Conservation (phyloP, 2,329 filamentous ascomycete genomes). For the Penicillium sp. region DNA sequence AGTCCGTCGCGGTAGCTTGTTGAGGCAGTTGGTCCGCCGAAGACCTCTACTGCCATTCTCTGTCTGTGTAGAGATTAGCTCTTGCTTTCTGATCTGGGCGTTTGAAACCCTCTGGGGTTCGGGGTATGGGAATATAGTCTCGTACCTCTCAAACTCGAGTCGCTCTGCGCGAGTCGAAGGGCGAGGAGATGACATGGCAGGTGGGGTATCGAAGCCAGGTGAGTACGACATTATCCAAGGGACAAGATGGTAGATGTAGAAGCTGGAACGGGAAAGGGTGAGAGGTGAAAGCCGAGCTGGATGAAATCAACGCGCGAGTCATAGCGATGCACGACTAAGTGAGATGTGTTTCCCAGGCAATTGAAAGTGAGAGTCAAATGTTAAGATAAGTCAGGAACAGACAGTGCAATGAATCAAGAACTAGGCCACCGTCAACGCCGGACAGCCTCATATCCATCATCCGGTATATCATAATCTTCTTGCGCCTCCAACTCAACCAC, state of each 20-base stretch:
- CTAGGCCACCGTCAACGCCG: not conserved
- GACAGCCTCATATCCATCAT: not conserved
- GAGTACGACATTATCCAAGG: too few relatives aligned
- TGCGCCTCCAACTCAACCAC: not conserved
- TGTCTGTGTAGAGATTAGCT: not conserved
- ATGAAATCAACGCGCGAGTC: too few relatives aligned
- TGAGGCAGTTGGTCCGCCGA: not conserved
- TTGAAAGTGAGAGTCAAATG: not conserved
- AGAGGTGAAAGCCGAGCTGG: not conserved
- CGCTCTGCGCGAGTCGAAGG: not conserved
- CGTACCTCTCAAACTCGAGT: not conserved
- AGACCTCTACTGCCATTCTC: not conserved
- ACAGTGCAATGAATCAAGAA: not conserved
- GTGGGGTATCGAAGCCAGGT: too few relatives aligned
- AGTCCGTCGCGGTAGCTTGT: not conserved
- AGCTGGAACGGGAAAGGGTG: not conserved
- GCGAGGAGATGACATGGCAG: not conserved
- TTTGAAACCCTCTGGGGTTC: too few relatives aligned
- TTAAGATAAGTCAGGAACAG: not conserved
- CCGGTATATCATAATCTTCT: not conserved
- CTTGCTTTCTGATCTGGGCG: not conserved
- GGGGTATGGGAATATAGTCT: too few relatives aligned
- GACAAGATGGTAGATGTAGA: too few relatives aligned
- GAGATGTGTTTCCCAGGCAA: too few relatives aligned
- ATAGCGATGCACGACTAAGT: too few relatives aligned